Conservation (phyloP, 805 yeast genomes). For the Yamadazyma laniorum region DNA sequence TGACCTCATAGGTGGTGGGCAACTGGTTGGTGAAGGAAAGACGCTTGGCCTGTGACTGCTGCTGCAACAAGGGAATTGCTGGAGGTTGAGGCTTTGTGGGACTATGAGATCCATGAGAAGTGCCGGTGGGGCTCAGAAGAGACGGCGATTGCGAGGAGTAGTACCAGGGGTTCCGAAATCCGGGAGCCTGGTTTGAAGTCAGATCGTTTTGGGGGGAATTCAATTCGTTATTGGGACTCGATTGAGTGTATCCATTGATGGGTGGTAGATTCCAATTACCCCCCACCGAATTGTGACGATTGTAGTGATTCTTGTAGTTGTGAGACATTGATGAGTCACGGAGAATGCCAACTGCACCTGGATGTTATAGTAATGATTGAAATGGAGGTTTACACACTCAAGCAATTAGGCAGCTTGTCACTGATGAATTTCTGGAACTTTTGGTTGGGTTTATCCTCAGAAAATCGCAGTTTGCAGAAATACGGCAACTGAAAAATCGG, state of each 20-base stretch:
- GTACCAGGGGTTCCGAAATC: conserved; percentile 47
- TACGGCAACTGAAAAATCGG: no score
- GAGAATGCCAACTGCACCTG: neutral
- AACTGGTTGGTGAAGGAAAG: conserved; percentile 44
- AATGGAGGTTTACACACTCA: neutral
- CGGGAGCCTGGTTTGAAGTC: conserved; percentile 14
- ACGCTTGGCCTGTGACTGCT: conserved; percentile 23
- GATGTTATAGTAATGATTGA: neutral
- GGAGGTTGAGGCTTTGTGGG: conserved; percentile 26
- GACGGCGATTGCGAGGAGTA: conserved; percentile 21
- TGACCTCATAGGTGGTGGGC: conserved; percentile 51
- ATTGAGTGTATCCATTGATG: conserved; percentile 9
- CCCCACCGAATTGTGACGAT: conserved; percentile 38
- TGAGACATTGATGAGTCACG: conserved; percentile 24
- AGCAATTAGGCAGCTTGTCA: neutral
- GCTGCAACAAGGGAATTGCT: conserved; percentile 27
- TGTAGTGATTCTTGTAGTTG: conserved; percentile 25
- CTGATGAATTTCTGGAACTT: neutral
- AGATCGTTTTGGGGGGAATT: conserved; percentile 3
- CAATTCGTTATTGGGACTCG: conserved; percentile 1
- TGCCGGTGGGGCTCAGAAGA: conserved; percentile 9
- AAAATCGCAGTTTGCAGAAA: neutral
- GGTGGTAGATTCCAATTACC: conserved; percentile 37
- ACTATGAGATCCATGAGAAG: conserved; percentile 21
- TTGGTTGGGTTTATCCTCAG: neutral